These are phyloP conservation scores for Casuarina equisetifolia DNA, from an alignment of 306 rosid genomes.

Conservation along the genomic window DNA sequence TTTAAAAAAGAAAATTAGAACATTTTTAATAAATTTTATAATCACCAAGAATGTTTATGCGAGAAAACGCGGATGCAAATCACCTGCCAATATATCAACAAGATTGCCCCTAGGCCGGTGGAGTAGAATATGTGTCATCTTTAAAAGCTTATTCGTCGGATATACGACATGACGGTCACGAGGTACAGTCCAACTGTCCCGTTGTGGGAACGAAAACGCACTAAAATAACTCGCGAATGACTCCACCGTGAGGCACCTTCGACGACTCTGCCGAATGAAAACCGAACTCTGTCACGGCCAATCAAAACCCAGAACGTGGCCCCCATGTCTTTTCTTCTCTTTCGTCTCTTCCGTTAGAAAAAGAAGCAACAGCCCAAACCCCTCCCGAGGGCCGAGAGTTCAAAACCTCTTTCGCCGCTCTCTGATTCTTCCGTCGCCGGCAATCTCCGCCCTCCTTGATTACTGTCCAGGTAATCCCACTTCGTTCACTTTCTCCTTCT, in stretches of 20 bases:
- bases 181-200: not conserved
- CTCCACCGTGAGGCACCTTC: not conserved
- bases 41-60: no score
- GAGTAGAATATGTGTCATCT: no score
- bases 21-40: no score
- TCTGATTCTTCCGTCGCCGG: constrained; percentile 28
- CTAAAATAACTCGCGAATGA: not conserved
- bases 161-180: no score
- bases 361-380: not conserved
- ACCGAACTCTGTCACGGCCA: not conserved
- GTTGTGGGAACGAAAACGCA: not conserved
- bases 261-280: not conserved
- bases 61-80: no score
- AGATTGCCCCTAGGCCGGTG: no score
- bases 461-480: constrained; percentile 9
- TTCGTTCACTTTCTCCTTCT: not conserved
- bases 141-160: no score
- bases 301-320: constrained; percentile 3
- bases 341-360: not conserved
- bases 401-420: not conserved
- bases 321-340: not conserved
- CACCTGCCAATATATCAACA: no score
- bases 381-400: not conserved
- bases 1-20: no score
- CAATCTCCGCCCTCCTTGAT: constrained; percentile 27